These are phyloP conservation scores for Fraxinus nigra DNA, from an alignment of 305 asterid species.

Conservation along the genomic window DNA sequence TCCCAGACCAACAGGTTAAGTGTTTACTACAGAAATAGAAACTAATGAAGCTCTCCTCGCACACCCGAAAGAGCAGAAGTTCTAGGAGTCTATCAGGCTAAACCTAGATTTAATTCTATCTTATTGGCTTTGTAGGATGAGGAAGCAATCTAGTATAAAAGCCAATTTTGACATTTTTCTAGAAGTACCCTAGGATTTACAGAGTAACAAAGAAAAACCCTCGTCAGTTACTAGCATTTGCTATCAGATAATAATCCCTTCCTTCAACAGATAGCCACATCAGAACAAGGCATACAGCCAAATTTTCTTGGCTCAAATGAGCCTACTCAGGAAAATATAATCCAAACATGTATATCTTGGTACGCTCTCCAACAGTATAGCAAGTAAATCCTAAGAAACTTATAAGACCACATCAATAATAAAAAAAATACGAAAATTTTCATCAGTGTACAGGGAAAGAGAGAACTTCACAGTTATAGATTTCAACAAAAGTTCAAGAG, in stretches of 20 bases:
- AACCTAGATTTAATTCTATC: background rate
- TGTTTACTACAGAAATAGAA: background rate
- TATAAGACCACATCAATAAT: slow-evolving; percentile 5
- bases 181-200: background rate
- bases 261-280: background rate
- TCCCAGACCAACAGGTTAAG: background rate
- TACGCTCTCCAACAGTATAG: slow-evolving; percentile 2
- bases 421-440: background rate
- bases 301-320: background rate
- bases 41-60: background rate
- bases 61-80: background rate
- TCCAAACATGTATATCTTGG: background rate
- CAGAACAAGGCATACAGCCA: background rate
- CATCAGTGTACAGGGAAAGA: background rate
- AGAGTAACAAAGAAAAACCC: background rate
- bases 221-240: background rate
- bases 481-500: slow-evolving; percentile 6
- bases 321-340: background rate
- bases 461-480: slow-evolving; percentile 9
- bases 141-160: background rate
- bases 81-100: slow-evolving; percentile 7
- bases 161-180: background rate
- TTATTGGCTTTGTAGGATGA: background rate
- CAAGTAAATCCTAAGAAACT: background rate
- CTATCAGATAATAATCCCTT: background rate